phyloP scores from a whole-genome alignment of 1,284 basidiomycete species.

The Irpex sp. region DNA sequence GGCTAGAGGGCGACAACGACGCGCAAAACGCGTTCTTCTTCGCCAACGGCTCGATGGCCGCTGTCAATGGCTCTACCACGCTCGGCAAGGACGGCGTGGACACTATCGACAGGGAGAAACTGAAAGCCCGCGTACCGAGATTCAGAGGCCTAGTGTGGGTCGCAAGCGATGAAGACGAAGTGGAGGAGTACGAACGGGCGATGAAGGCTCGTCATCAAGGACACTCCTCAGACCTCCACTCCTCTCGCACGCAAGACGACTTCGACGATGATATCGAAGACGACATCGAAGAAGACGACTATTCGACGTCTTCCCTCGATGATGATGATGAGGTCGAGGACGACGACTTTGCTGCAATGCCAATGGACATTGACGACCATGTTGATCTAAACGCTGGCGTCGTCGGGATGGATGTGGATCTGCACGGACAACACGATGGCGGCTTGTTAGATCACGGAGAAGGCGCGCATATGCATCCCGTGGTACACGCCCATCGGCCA shows the following conservation, averaged over 20 bases:
- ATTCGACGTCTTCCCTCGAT: conserved; percentile 25
- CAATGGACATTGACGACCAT: conserved; percentile 29
- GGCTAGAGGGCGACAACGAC: conserved; percentile 75
- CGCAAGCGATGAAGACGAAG: conserved; percentile 59
- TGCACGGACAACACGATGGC: not conserved
- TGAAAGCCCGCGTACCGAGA: conserved; percentile 25
- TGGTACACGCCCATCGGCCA: conserved; percentile 21
- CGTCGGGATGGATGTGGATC: conserved; percentile 15
- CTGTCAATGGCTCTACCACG: conserved; percentile 2
- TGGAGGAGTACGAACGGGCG: conserved; percentile 20
- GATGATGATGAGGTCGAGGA: conserved; percentile 24
- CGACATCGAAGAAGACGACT: conserved; percentile 33
- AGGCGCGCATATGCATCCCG: conserved; percentile 50
- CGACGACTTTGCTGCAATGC: conserved; percentile 27
- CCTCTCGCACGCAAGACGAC: conserved; percentile 15
- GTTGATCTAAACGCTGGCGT: conserved; percentile 20
- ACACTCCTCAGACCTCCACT: no score
- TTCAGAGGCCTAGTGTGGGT: conserved; percentile 74
- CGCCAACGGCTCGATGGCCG: conserved; percentile 31
- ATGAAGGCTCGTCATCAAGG: not conserved
- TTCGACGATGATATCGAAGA: conserved; percentile 28
- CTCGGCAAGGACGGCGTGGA: not conserved
- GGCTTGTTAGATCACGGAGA: conserved; percentile 14
- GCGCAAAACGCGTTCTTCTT: conserved; percentile 81
- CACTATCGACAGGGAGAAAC: not conserved